phyloP scores from a whole-genome alignment of 2,329 filamentous ascomycete genomes.

The Paramyrothecium roridum region DNA sequence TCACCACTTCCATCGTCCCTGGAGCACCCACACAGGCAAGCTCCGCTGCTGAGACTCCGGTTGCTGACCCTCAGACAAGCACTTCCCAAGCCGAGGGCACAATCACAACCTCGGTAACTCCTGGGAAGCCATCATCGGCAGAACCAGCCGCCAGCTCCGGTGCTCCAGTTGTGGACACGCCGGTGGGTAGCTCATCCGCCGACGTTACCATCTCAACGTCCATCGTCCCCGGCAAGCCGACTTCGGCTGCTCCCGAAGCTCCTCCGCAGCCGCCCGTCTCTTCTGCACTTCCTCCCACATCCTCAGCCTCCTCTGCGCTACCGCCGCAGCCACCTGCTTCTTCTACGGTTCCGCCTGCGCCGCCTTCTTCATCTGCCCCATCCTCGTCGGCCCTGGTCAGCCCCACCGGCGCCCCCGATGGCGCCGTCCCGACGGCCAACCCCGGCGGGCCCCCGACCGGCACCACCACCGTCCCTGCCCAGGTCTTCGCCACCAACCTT shows the following conservation, averaged over 20 bases:
- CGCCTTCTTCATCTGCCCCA: background rate
- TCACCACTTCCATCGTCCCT: background rate
- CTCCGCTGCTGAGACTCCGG: conserved; percentile 5
- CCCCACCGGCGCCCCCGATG: conserved; percentile 33
- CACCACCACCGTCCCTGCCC: conserved; percentile 37
- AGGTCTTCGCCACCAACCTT: conserved; percentile 42
- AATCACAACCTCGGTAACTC: conserved; percentile 15
- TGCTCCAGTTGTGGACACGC: background rate
- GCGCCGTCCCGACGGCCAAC: conserved; percentile 38
- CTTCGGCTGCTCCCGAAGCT: conserved; percentile 2
- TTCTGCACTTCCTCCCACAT: too few relatives aligned
- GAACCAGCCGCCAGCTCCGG: background rate
- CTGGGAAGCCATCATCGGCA: conserved; percentile 7
- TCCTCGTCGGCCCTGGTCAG: conserved; percentile 18
- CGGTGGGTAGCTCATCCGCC: background rate
- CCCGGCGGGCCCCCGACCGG: conserved; percentile 27
- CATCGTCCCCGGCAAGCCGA: background rate
- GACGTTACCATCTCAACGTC: background rate
- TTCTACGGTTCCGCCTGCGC: too few relatives aligned
- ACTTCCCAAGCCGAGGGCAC: conserved; percentile 9
- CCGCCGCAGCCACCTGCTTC: too few relatives aligned
- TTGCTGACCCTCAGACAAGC: conserved; percentile 8
- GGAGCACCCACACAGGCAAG: conserved; percentile 1
- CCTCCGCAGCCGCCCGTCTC: too few relatives aligned
- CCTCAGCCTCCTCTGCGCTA: too few relatives aligned